These are phyloP conservation scores for Ceratobasidium sp. DNA, from an alignment of 1,284 basidiomycete species.

Conservation along the genomic window DNA sequence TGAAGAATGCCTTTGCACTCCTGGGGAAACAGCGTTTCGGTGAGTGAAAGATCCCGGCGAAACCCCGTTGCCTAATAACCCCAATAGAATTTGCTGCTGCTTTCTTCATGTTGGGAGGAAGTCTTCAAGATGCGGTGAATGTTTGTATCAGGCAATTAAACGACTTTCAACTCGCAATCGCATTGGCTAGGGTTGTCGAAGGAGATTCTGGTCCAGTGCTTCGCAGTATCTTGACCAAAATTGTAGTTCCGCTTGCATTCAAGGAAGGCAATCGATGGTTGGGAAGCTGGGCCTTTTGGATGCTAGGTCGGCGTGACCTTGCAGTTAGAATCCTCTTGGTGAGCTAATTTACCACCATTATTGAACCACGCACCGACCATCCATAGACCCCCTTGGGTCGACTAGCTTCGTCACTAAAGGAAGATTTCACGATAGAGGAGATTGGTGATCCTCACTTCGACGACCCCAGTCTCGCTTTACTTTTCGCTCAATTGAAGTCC, in stretches of 20 bases:
- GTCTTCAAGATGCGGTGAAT: conserved; percentile 87
- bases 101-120: conserved; percentile 92
- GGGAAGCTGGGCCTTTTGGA: conserved; percentile 97
- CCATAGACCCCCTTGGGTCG: conserved; percentile 76
- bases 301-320: conserved; percentile 80
- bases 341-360: conserved; percentile 47
- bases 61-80: background rate
- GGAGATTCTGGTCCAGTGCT: conserved; percentile 82
- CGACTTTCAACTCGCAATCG: conserved; percentile 89
- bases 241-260: conserved; percentile 84
- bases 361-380: conserved; percentile 14
- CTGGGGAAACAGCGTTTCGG: conserved; percentile 91
- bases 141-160: conserved; percentile 86
- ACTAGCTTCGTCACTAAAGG: conserved; percentile 57
- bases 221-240: conserved; percentile 68
- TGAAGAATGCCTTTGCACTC: conserved; percentile 96
- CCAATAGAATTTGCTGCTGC: conserved; percentile 88
- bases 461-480: conserved; percentile 84
- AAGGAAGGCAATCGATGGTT: conserved; percentile 88
- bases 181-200: conserved; percentile 83
- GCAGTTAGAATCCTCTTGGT: conserved; percentile 84
- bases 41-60: conserved; percentile 52
- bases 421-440: conserved; percentile 56
- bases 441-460: conserved; percentile 89
- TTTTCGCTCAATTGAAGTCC: conserved; percentile 87